Evolutionary conservation across 306 rosid genomes (phyloP).

Genomic region (Luffa aegyptiaca): DNA sequence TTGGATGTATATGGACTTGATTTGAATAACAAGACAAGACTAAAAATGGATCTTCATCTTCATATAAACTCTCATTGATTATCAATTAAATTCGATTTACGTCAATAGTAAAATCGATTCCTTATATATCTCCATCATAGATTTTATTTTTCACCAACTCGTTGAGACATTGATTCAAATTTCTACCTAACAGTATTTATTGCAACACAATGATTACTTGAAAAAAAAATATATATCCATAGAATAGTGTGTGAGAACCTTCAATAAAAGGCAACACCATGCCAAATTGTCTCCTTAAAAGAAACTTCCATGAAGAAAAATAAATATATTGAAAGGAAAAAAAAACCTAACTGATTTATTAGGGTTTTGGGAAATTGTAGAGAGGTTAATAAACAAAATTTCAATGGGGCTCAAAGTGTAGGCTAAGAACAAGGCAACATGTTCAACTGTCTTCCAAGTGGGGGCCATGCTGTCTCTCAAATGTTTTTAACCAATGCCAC

Average conservation of each 20-base stretch:
- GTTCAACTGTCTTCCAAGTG: background rate
- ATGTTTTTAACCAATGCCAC: background rate
- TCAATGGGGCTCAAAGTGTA: background rate
- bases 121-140: background rate
- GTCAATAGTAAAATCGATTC: background rate
- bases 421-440: background rate
- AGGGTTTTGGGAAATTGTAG: background rate
- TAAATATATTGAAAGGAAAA: background rate
- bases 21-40: background rate
- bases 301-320: background rate
- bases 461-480: background rate
- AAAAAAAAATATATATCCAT: background rate
- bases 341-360: background rate
- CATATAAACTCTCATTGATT: background rate
- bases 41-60: background rate
- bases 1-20: background rate
- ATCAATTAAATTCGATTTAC: background rate
- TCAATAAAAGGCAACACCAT: background rate
- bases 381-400: background rate
- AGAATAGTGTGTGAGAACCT: background rate
- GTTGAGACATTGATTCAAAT: background rate
- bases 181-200: background rate
- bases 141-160: background rate
- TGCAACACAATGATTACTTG: background rate
- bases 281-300: conserved; percentile 1